Evolutionary conservation across 441 rosid genomes (phyloP).

Genomic region (Omphalea diandra): DNA sequence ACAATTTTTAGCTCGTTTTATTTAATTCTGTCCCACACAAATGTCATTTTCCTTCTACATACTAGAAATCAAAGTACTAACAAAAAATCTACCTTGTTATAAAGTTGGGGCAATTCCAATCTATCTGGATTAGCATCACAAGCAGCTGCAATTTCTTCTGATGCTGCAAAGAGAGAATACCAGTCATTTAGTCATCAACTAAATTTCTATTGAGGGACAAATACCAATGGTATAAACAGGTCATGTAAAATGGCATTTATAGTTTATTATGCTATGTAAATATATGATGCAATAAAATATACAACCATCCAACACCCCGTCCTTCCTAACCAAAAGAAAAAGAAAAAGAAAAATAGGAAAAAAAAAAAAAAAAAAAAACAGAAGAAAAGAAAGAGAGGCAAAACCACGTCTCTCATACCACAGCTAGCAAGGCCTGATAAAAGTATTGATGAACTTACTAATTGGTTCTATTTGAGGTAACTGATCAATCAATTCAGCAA

Average conservation of each 20-base stretch:
- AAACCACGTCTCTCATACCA: too few species aligned
- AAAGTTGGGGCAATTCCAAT: slow-evolving; percentile 49
- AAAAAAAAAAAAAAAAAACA: too few species aligned
- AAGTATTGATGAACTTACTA: slow-evolving; percentile 43
- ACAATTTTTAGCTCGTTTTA: background rate
- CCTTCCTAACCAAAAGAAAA: too few species aligned
- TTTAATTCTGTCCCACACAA: background rate
- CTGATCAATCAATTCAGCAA: slow-evolving; percentile 45
- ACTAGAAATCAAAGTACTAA: background rate
- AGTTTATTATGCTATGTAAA: too few species aligned
- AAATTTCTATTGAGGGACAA: background rate
- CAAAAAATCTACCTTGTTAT: slow-evolving; percentile 54
- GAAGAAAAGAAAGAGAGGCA: too few species aligned
- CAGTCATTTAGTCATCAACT: slow-evolving; percentile 10
- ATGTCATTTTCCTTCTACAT: background rate
- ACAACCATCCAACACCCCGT: too few species aligned
- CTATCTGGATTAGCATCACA: slow-evolving; percentile 63
- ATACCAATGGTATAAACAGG: too few species aligned
- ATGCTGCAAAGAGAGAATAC: slow-evolving; percentile 41
- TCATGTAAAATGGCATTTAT: background rate
- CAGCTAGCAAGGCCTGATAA: background rate
- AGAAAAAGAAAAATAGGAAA: too few species aligned
- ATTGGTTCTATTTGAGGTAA: slow-evolving; percentile 58
- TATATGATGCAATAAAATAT: too few species aligned
- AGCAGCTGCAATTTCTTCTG: slow-evolving; percentile 64